Conservation (phyloP, 176 grass and related monocot genomes). For the Oropetium thomaeum region DNA sequence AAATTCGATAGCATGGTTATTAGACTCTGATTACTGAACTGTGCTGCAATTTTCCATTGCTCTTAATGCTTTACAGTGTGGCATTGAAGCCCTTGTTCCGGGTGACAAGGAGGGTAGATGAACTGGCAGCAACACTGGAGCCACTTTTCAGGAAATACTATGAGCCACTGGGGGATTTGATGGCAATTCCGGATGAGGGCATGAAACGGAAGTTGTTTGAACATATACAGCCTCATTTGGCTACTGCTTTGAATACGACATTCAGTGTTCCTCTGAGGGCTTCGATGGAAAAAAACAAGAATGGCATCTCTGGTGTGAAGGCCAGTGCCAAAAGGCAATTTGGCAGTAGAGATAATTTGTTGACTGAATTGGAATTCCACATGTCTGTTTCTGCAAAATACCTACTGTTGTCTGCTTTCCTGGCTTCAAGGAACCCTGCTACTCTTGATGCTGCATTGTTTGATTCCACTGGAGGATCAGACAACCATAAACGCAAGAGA, state of each 20-base stretch:
- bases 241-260: constrained; percentile 71
- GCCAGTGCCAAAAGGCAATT: constrained; percentile 42
- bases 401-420: constrained; percentile 81
- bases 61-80: constrained; percentile 42
- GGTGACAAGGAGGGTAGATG: constrained; percentile 74
- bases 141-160: constrained; percentile 87
- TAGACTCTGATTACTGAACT: background rate
- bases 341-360: constrained; percentile 37
- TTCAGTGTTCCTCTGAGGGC: constrained; percentile 58
- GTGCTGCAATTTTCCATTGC: constrained; percentile 7
- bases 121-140: constrained; percentile 53
- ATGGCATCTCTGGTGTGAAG: constrained; percentile 33
- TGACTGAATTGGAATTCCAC: constrained; percentile 71
- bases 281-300: constrained; percentile 36
- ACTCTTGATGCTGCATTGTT: constrained; percentile 94
- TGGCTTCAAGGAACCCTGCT: constrained; percentile 84
- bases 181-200: constrained; percentile 53
- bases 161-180: constrained; percentile 66
- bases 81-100: constrained; percentile 70
- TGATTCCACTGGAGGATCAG: constrained; percentile 80
- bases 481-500: constrained; percentile 59
- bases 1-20: background rate
- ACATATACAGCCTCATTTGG: constrained; percentile 70
- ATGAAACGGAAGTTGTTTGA: constrained; percentile 78
- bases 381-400: constrained; percentile 90